Evolutionary conservation across 257 asterid genomes (phyloP).

Genomic region (Perilla frutescens): DNA sequence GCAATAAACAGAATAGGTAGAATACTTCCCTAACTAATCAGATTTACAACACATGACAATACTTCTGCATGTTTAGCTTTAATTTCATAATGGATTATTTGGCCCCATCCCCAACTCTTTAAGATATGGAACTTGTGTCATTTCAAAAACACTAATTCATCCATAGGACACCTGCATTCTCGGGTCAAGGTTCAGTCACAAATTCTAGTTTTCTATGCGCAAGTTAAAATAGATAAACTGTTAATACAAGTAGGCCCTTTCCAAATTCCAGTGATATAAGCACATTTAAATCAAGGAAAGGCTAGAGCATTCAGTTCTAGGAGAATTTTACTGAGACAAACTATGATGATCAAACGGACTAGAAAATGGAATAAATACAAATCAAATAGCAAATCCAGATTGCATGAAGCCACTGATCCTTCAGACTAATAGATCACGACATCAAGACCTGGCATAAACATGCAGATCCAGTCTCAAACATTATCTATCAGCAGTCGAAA

Average conservation of each 20-base stretch:
- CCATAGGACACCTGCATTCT: neutral
- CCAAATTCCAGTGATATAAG: neutral
- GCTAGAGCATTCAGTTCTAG: neutral
- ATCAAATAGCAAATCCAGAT: constrained; percentile 20
- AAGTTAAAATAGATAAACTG: neutral
- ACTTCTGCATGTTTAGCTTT: neutral
- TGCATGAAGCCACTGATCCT: constrained; percentile 17
- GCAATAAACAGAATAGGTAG: neutral
- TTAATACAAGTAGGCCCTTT: neutral
- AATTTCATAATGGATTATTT: neutral
- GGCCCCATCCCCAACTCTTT: neutral
- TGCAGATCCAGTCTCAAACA: constrained; percentile 39
- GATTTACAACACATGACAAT: constrained; percentile 7
- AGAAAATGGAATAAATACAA: neutral
- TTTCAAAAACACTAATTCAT: neutral
- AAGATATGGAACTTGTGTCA: neutral
- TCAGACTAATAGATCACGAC: constrained; percentile 6
- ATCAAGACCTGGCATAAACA: constrained; percentile 8
- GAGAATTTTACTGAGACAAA: neutral
- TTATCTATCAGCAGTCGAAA: neutral
- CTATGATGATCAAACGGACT: neutral
- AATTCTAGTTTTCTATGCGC: neutral
- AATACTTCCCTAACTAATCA: neutral
- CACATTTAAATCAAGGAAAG: neutral
- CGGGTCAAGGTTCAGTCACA: constrained; percentile 17